Percentiles rank a stretch among this genome's conserved stretches.
These are phyloP conservation scores for Ganoderma lucidum DNA, from an alignment of 1,284 basidiomycete genomes.

Conservation along the genomic window DNA sequence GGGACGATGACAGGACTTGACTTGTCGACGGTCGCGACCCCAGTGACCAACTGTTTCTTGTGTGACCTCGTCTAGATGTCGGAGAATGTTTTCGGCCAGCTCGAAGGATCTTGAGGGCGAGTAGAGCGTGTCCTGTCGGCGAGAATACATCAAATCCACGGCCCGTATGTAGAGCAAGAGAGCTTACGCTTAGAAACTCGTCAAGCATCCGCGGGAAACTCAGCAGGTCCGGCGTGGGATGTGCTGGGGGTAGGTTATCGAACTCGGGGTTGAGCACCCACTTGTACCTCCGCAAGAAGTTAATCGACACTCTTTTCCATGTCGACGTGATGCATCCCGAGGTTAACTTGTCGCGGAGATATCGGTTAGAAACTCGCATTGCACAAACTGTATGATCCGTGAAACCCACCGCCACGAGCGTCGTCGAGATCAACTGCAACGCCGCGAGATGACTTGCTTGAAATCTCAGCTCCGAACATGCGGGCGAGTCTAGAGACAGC, in stretches of 20 bases:
- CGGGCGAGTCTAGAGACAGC: constrained; percentile 47
- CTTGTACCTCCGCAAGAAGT: constrained; percentile 73
- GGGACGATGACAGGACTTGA: constrained; percentile 5
- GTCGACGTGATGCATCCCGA: constrained; percentile 44
- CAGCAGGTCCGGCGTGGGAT: constrained; percentile 29
- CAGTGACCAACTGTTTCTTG: constrained; percentile 29
- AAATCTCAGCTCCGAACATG: constrained; percentile 56
- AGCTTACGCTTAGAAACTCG: constrained; percentile 18
- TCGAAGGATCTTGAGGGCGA: constrained; percentile 27
- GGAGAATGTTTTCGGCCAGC: constrained; percentile 30
- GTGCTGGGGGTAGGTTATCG: constrained; percentile 28
- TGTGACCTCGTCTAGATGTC: constrained; percentile 12
- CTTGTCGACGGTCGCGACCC: constrained; percentile 31
- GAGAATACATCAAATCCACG: background rate
- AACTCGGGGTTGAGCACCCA: constrained; percentile 69
- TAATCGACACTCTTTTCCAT: constrained; percentile 50
- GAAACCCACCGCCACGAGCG: constrained; percentile 43
- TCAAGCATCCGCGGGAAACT: constrained; percentile 20
- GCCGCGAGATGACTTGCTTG: constrained; percentile 59
- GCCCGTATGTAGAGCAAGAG: background rate
- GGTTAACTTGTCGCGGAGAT: constrained; percentile 41
- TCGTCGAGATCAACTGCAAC: constrained; percentile 46
- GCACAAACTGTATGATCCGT: constrained; percentile 36
- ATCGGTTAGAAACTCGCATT: background rate
- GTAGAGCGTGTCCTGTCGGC: constrained; percentile 26